Evolutionary conservation across 2,329 filamentous ascomycete species (phyloP).

Genomic region (Sporothrix dimorphospora): DNA sequence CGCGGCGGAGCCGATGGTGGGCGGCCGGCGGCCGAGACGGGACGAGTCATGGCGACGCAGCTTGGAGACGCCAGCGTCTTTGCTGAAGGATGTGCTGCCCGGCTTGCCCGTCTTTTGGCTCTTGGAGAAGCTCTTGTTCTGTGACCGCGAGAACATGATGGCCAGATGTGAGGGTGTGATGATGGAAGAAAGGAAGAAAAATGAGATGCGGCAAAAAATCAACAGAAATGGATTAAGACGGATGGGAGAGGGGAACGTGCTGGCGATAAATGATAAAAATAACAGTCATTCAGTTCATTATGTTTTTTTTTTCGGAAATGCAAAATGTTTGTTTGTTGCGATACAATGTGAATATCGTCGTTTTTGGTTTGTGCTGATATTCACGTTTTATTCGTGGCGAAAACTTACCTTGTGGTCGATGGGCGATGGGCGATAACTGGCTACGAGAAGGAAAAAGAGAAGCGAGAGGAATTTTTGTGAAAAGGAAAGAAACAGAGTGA

Average conservation of each 20-base stretch:
- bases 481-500: neutral
- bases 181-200: neutral
- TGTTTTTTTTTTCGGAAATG: neutral
- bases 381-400: neutral
- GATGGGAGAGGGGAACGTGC: neutral
- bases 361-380: neutral
- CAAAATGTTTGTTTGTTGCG: neutral
- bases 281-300: constrained; percentile 16
- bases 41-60: constrained; percentile 50
- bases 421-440: constrained; percentile 9
- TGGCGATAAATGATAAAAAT: neutral
- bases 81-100: constrained; percentile 59
- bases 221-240: neutral
- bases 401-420: constrained; percentile 18
- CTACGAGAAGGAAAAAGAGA: constrained; percentile 6
- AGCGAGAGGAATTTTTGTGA: neutral
- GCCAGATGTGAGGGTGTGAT: no score
- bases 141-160: constrained; percentile 54
- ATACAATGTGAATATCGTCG: neutral
- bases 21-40: constrained; percentile 50
- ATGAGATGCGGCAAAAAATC: neutral
- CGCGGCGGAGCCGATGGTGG: constrained; percentile 52
- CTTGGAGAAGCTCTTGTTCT: constrained; percentile 58
- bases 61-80: constrained; percentile 58
- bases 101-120: constrained; percentile 52